Evolutionary conservation across 2,329 filamentous ascomycete genomes (phyloP).

Genomic region (Fusarium devonianum): DNA sequence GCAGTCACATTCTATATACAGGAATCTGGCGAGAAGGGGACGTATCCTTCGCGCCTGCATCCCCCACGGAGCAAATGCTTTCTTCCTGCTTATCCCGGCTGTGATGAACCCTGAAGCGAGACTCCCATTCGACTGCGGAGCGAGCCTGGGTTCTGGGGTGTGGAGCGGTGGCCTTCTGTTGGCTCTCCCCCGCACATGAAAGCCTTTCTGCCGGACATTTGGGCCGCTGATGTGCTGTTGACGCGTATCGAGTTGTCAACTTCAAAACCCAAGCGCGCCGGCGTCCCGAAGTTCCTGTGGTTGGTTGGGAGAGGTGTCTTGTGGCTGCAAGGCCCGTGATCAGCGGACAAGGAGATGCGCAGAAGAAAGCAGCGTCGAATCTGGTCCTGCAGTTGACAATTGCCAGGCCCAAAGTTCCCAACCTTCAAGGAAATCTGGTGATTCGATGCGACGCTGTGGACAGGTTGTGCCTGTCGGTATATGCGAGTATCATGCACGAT

Average conservation of each 20-base stretch:
- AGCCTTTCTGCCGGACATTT: conserved; percentile 19
- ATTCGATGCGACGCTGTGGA: conserved; percentile 5
- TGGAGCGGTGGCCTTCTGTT: conserved; percentile 35
- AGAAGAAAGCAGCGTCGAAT: conserved; percentile 12
- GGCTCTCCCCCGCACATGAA: conserved; percentile 37
- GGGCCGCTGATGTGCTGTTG: conserved; percentile 34
- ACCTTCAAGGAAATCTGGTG: conserved; percentile 4
- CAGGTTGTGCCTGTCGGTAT: conserved; percentile 13
- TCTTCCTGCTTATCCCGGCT: conserved; percentile 7
- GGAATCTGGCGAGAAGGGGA: conserved; percentile 11
- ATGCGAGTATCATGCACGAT: conserved; percentile 10
- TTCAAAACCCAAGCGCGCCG: conserved; percentile 20
- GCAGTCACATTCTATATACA: conserved; percentile 41
- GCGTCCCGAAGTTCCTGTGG: conserved; percentile 24
- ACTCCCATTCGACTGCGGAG: conserved; percentile 31
- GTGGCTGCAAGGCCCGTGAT: conserved; percentile 26
- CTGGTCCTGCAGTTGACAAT: conserved; percentile 5
- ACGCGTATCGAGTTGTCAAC: conserved; percentile 32
- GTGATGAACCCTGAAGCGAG: conserved; percentile 20
- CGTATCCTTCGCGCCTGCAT: conserved; percentile 13
- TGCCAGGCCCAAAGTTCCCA: conserved; percentile 14
- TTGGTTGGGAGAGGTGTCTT: conserved; percentile 19
- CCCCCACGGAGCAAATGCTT: conserved; percentile 10
- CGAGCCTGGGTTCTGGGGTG: conserved; percentile 30
- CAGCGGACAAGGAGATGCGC: conserved; percentile 4